Evolutionary conservation across 2,329 filamentous ascomycete species (phyloP).

Genomic region (Aspergillus calidoustus): DNA sequence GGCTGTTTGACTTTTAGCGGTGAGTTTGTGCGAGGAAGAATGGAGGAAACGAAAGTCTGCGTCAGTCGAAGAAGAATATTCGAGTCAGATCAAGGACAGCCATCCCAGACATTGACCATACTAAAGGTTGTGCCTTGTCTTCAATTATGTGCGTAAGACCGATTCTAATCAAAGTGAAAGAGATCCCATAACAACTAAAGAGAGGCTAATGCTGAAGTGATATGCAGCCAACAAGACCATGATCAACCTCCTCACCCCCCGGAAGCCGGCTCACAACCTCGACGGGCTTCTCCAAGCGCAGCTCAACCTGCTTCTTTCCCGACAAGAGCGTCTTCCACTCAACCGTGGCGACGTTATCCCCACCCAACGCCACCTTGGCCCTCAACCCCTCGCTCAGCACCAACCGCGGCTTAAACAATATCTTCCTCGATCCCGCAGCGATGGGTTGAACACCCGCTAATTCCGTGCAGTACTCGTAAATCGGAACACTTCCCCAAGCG

Average conservation of each 20-base stretch:
- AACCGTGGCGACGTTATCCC: slow-evolving; percentile 28
- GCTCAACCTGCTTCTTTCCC: slow-evolving; percentile 19
- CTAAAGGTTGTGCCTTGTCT: too few relatives aligned
- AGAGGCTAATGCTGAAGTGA: background rate
- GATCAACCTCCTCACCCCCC: slow-evolving; percentile 13
- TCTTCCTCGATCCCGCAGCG: slow-evolving; percentile 19
- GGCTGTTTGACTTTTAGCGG: too few relatives aligned
- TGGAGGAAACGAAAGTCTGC: too few relatives aligned
- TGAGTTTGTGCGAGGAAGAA: too few relatives aligned
- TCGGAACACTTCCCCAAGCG: slow-evolving; percentile 50
- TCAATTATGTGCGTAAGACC: background rate
- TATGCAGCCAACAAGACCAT: slow-evolving; percentile 21
- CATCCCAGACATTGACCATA: too few relatives aligned
- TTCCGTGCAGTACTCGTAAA: slow-evolving; percentile 50
- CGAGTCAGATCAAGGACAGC: too few relatives aligned
- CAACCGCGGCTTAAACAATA: slow-evolving; percentile 29
- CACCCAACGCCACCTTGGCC: slow-evolving; percentile 29
- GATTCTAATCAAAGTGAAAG: background rate
- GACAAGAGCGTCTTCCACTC: slow-evolving; percentile 19
- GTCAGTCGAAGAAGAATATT: too few relatives aligned
- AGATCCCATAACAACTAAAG: background rate
- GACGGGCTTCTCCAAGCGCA: slow-evolving; percentile 25
- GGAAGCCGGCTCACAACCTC: slow-evolving; percentile 27
- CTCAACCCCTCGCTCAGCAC: slow-evolving; percentile 17
- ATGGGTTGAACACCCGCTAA: slow-evolving; percentile 31